Evolutionary conservation across 2,329 filamentous ascomycete species (phyloP).

Genomic region (Paraphoma chrysanthemicola): DNA sequence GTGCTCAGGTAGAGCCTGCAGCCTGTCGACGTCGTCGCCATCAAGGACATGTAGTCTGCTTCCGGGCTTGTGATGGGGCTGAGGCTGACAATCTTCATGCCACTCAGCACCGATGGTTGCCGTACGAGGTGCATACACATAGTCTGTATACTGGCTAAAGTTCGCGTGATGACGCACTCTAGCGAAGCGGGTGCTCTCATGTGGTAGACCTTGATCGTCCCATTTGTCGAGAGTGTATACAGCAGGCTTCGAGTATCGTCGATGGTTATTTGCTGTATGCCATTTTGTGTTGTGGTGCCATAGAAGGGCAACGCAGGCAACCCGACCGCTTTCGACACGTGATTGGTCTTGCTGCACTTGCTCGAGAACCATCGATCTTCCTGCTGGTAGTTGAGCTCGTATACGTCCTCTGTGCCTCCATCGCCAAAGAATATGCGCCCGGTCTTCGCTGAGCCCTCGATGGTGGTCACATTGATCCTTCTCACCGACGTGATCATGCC

Average conservation of each 20-base stretch:
- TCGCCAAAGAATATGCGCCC: conserved; percentile 95
- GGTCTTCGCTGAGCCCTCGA: conserved; percentile 76
- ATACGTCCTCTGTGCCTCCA: conserved; percentile 80
- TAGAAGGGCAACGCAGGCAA: conserved; percentile 55
- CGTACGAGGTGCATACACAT: conserved; percentile 86
- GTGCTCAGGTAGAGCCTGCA: conserved; percentile 92
- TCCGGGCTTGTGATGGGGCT: conserved; percentile 82
- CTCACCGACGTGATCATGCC: conserved; percentile 81
- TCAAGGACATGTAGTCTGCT: conserved; percentile 82
- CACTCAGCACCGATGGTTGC: conserved; percentile 71
- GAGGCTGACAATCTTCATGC: conserved; percentile 80
- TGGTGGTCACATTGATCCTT: conserved; percentile 77
- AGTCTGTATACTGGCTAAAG: conserved; percentile 61
- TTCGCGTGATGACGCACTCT: conserved; percentile 62
- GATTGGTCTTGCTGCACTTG: conserved; percentile 86
- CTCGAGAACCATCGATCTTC: conserved; percentile 97
- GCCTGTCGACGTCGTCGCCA: conserved; percentile 89
- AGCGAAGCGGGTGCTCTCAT: conserved; percentile 69
- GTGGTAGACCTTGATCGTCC: conserved; percentile 90
- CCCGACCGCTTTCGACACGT: conserved; percentile 75
- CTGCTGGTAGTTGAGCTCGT: conserved; percentile 95
- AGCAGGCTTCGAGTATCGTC: conserved; percentile 88
- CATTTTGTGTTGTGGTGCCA: conserved; percentile 56
- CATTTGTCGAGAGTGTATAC: conserved; percentile 87
- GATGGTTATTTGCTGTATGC: conserved; percentile 79